Conservation (phyloP, 805 yeast genomes). For the Komagataella populi region DNA sequence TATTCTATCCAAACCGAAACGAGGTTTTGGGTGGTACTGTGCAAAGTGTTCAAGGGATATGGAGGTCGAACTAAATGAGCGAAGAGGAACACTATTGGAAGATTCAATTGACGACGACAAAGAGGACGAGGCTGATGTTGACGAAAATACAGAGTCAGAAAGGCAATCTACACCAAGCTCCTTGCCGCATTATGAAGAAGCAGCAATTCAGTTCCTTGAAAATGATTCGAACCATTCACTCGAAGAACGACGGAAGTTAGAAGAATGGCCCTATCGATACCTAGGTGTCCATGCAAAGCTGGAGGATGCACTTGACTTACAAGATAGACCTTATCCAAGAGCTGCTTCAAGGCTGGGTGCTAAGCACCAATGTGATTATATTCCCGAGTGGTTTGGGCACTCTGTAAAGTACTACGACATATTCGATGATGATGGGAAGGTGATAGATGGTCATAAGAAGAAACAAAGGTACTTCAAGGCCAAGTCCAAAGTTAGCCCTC, state of each 20-base stretch:
- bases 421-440: conserved; percentile 7
- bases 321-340: conserved; percentile 69
- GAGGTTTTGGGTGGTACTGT: conserved; percentile 90
- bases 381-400: conserved; percentile 50
- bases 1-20: conserved; percentile 57
- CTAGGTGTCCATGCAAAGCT: conserved; percentile 61
- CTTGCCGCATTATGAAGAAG: conserved; percentile 40
- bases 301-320: conserved; percentile 67
- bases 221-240: conserved; percentile 27
- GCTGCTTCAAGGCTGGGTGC: conserved; percentile 69
- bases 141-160: background rate
- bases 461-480: conserved; percentile 13
- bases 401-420: conserved; percentile 54
- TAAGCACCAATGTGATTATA: conserved; percentile 57
- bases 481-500: conserved; percentile 5
- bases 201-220: conserved; percentile 38
- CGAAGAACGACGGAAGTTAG: conserved; percentile 36
- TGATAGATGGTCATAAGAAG: conserved; percentile 6
- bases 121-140: conserved; percentile 12
- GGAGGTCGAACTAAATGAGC: conserved; percentile 26
- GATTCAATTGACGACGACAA: conserved; percentile 13
- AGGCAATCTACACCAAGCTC: conserved; percentile 4
- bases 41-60: conserved; percentile 56
- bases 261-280: conserved; percentile 75
- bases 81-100: conserved; percentile 20